Conservation (phyloP, 2,329 filamentous ascomycete species). For the Lachnellula arida region DNA sequence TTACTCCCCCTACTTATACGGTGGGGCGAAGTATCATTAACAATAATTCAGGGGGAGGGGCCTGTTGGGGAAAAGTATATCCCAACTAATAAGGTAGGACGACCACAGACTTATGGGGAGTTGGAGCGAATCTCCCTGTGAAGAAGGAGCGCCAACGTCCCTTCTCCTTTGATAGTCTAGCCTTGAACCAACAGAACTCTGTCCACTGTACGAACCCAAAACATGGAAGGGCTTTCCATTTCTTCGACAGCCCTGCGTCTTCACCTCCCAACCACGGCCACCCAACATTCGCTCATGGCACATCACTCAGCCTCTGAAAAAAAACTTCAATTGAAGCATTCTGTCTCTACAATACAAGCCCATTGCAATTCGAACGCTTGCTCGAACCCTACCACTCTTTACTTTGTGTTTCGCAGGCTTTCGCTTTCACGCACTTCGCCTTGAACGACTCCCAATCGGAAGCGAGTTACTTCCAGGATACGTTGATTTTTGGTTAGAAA, state of each 20-base stretch:
- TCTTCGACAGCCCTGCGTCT: not conserved
- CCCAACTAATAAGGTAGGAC: too few relatives aligned
- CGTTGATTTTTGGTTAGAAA: not conserved
- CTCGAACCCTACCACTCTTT: not conserved
- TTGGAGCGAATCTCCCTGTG: too few relatives aligned
- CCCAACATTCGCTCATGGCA: not conserved
- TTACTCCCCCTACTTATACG: too few relatives aligned
- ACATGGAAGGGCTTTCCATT: not conserved
- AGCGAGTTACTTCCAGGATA: not conserved
- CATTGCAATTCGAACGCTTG: not conserved
- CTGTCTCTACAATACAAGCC: conserved; percentile 11
- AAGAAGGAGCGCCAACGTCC: not conserved
- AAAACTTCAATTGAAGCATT: conserved; percentile 5
- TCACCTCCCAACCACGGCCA: not conserved
- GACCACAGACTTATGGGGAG: too few relatives aligned
- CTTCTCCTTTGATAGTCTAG: not conserved
- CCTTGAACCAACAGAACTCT: too few relatives aligned
- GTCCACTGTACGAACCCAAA: not conserved
- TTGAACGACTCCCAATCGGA: not conserved
- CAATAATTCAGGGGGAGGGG: too few relatives aligned
- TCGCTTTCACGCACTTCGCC: not conserved
- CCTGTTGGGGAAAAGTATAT: too few relatives aligned
- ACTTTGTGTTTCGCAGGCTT: not conserved
- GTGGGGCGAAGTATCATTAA: too few relatives aligned
- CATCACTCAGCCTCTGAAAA: not conserved